phyloP scores from a whole-genome alignment of 1,139 yeast genomes.

The Yamadazyma songkhlaensis region DNA sequence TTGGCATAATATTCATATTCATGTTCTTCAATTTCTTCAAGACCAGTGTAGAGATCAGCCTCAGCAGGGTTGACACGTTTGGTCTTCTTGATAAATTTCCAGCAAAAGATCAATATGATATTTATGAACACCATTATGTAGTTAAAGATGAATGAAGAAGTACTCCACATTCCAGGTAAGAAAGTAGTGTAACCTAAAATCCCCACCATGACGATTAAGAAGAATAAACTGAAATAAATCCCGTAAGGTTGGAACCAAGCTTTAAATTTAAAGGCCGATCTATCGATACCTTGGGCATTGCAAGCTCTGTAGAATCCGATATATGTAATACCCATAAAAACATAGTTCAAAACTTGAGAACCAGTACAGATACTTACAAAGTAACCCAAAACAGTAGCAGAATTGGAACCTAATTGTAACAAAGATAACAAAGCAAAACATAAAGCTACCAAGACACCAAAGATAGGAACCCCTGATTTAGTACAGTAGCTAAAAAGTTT shows the following conservation, averaged over 20 bases:
- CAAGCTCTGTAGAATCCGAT: constrained; percentile 58
- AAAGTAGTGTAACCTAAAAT: constrained; percentile 37
- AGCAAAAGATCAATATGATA: constrained; percentile 20
- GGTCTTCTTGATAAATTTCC: constrained; percentile 28
- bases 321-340: constrained; percentile 64
- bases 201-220: constrained; percentile 31
- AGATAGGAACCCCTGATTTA: constrained; percentile 16
- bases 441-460: constrained; percentile 57
- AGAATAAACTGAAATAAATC: constrained; percentile 47
- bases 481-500: constrained; percentile 32
- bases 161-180: constrained; percentile 26
- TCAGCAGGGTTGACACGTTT: constrained; percentile 24
- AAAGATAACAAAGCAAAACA: constrained; percentile 59
- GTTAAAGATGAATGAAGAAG: constrained; percentile 37
- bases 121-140: constrained; percentile 35
- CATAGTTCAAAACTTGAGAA: constrained; percentile 66
- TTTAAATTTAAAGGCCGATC: constrained; percentile 62
- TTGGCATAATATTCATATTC: constrained; percentile 23
- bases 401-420: constrained; percentile 54
- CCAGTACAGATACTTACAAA: constrained; percentile 74
- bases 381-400: constrained; percentile 65
- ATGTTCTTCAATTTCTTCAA: constrained; percentile 38
- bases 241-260: constrained; percentile 75
- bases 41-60: constrained; percentile 29
- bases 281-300: constrained; percentile 59